phyloP scores from a whole-genome alignment of 768 basidiomycete species.

The Wakefieldia striispora region DNA sequence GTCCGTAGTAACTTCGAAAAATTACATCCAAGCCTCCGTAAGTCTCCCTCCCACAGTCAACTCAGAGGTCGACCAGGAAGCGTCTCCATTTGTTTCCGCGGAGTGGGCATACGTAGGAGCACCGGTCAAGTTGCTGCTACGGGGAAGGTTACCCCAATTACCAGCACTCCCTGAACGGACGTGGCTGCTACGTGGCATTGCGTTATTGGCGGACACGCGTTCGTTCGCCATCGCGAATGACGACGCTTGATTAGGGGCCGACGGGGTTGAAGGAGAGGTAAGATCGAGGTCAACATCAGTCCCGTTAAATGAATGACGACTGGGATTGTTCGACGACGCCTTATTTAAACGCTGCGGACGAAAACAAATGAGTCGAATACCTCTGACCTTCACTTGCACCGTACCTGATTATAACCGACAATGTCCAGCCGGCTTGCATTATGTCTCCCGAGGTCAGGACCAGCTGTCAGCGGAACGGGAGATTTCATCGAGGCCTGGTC shows the following conservation, averaged over 20 bases:
- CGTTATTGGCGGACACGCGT: conserved; percentile 35
- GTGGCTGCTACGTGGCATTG: conserved; percentile 53
- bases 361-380: conserved; percentile 16
- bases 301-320: conserved; percentile 75
- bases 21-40: conserved; percentile 48
- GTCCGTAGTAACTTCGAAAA: conserved; percentile 5
- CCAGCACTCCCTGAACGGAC: conserved; percentile 78
- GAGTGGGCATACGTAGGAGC: conserved; percentile 53
- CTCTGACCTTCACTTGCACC: conserved; percentile 16
- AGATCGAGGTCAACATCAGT: conserved; percentile 63
- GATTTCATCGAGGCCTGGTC: conserved; percentile 64
- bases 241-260: conserved; percentile 44
- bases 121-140: conserved; percentile 49
- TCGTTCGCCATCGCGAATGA: conserved; percentile 39
- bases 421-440: conserved; percentile 69
- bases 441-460: conserved; percentile 81
- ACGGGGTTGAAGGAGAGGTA: conserved; percentile 51
- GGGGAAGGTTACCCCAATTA: conserved; percentile 68
- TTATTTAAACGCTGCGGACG: conserved; percentile 45
- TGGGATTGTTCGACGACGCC: conserved; percentile 45
- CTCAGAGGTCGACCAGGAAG: conserved; percentile 60
- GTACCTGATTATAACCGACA: conserved; percentile 68
- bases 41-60: conserved; percentile 51
- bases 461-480: conserved; percentile 80
- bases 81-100: conserved; percentile 50